phyloP scores from a whole-genome alignment of 2,329 filamentous ascomycete genomes.

The Cladosporium sp. region DNA sequence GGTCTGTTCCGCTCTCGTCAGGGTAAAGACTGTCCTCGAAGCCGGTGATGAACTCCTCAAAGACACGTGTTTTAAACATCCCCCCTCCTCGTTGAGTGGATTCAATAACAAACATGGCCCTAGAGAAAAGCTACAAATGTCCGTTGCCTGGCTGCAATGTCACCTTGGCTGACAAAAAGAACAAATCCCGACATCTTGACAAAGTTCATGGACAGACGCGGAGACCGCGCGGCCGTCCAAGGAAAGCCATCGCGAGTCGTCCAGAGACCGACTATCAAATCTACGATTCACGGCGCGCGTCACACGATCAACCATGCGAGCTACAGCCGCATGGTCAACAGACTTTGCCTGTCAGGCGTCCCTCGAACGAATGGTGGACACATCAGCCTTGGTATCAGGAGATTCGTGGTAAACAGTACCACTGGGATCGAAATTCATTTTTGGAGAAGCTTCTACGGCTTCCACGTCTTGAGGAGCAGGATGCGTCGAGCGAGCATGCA shows the following conservation, averaged over 20 bases:
- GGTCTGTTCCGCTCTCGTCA: constrained; percentile 11
- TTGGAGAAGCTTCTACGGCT: constrained; percentile 11
- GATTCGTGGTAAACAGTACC: constrained; percentile 12
- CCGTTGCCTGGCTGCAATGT: neutral
- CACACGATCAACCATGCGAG: constrained; percentile 6
- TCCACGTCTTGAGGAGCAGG: neutral
- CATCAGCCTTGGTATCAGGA: constrained; percentile 12
- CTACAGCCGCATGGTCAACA: neutral
- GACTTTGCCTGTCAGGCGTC: neutral
- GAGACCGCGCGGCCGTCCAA: constrained; percentile 7
- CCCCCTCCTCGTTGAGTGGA: neutral
- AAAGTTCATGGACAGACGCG: constrained; percentile 1
- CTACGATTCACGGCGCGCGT: neutral
- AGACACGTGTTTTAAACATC: neutral
- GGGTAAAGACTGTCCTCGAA: neutral
- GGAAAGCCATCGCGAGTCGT: constrained; percentile 1
- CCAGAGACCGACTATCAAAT: constrained; percentile 1
- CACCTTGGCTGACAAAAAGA: constrained; percentile 1
- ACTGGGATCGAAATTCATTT: constrained; percentile 13
- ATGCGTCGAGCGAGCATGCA: constrained; percentile 5
- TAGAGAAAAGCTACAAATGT: constrained; percentile 1
- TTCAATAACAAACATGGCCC: constrained; percentile 4
- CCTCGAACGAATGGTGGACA: constrained; percentile 3
- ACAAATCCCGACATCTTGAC: constrained; percentile 7
- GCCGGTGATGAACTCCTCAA: neutral